These are phyloP conservation scores for Candida takata DNA, from an alignment of 805 yeast species.

Conservation along the genomic window DNA sequence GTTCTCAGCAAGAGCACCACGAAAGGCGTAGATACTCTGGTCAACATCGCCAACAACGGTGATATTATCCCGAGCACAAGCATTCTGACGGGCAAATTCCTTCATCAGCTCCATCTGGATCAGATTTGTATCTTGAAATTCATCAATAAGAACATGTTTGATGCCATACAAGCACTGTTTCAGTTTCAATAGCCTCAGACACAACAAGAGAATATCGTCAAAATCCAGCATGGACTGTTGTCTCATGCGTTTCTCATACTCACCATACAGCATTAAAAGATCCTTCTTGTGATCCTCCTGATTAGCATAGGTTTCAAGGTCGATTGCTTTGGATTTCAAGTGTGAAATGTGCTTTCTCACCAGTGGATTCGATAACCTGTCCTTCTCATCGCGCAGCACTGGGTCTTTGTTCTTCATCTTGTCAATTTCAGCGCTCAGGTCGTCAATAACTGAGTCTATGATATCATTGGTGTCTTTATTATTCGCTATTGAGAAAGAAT, in stretches of 20 bases:
- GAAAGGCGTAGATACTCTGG: slow-evolving; percentile 85
- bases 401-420: slow-evolving; percentile 1
- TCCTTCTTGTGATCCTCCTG: slow-evolving; percentile 25
- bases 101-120: slow-evolving; percentile 68
- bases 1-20: slow-evolving; percentile 70
- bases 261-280: slow-evolving; percentile 36
- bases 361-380: slow-evolving; percentile 5
- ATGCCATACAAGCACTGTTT: slow-evolving; percentile 24
- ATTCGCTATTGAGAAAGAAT: slow-evolving; percentile 49
- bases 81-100: slow-evolving; percentile 37
- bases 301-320: slow-evolving; percentile 33
- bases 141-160: slow-evolving; percentile 81
- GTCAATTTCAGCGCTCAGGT: slow-evolving; percentile 4
- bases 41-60: slow-evolving; percentile 97
- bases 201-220: slow-evolving; percentile 67
- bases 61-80: slow-evolving; percentile 41
- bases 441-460: slow-evolving; percentile 1
- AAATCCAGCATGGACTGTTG: slow-evolving; percentile 55
- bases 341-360: slow-evolving; percentile 35
- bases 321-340: slow-evolving; percentile 46
- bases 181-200: slow-evolving; percentile 40
- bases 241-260: slow-evolving; percentile 45
- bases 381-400: slow-evolving; percentile 7
- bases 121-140: slow-evolving; percentile 85
- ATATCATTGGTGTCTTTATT: slow-evolving; percentile 51